Evolutionary conservation across 495 filamentous ascomycete genomes (phyloP).

Genomic region (Podospora sp.): DNA sequence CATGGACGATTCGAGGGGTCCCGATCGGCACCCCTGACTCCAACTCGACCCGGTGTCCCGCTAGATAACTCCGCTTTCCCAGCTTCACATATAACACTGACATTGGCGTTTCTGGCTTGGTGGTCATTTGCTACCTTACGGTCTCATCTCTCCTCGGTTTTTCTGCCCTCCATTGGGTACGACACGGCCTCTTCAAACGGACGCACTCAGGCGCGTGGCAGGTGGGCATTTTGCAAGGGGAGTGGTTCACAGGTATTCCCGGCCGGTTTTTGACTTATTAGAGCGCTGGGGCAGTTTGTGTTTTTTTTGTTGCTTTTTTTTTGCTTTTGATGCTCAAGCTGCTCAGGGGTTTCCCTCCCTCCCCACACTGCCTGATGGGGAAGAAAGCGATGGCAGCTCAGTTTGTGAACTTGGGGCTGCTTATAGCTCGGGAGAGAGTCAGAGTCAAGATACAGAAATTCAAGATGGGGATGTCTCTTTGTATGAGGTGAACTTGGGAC

Average conservation of each 20-base stretch:
- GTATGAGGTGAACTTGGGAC: neutral
- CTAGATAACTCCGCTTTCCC: neutral
- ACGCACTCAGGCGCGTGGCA: neutral
- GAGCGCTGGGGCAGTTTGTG: neutral
- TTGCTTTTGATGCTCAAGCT: neutral
- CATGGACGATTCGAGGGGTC: neutral
- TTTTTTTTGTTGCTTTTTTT: neutral
- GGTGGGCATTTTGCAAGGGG: neutral
- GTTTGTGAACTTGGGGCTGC: neutral
- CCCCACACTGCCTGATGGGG: neutral
- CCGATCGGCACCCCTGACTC: neutral
- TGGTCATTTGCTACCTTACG: neutral
- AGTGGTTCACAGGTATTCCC: neutral
- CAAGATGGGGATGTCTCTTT: neutral
- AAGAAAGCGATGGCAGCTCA: neutral
- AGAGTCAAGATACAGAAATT: neutral
- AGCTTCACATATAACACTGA: neutral
- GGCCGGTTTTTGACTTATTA: neutral
- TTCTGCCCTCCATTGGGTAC: neutral
- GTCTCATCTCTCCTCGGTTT: neutral
- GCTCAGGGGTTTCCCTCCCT: neutral
- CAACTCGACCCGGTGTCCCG: neutral
- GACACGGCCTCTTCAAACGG: neutral
- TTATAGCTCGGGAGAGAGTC: neutral
- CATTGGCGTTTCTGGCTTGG: constrained; percentile 4